Evolutionary conservation across 495 filamentous ascomycete species (phyloP), one percentile per base, ranked within the genome.

Genomic region (Margaritispora aquatica): DNA sequence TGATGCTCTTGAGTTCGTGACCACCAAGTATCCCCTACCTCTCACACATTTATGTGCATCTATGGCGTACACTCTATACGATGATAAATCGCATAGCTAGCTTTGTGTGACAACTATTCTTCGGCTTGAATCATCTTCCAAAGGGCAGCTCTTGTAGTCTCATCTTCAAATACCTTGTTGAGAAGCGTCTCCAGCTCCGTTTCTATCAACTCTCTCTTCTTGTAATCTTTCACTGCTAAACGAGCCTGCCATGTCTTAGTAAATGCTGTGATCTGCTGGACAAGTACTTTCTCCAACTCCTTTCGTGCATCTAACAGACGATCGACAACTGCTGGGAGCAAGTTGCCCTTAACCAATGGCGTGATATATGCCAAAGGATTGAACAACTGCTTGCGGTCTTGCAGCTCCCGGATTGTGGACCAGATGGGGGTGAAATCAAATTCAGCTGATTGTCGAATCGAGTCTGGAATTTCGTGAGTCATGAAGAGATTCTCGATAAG

Each of bases 401-500:
- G 81, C 2, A 89, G 76, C 68, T 90, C 86, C 74, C 77, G 85
- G 65, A 96, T 89, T 2, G 88, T 88, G 60, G 81, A 87, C 69
- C 87, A 90, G 15, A 94, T 78, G 52, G 83, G 83, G 22, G 87
- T 83, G 71, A 96, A 94, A 71, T 96, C 86, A 62, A 88, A 79
- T 38, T 63, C 65, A 19, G 82, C 80, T 27, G 87, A 75, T 60
- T 84, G 84, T 29, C 89, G 86, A 26, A 67, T 31, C 29, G 88
- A 84, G 47, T 92, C 89, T 63, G 88, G 93, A 69, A 97, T 94
- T 73, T 97, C 92, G 62, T 96, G 92, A 19, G 91, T 89, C 34
- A 96, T 82, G 26, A 97, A 89, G 63, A 93, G 87, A 63, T 93
- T 90, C 66, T 96, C 96, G 11, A 97, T 82, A 60, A 95, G 84